These are phyloP conservation scores for Botrytis sinoallii DNA, from an alignment of 2,329 filamentous ascomycete species.

Conservation along the genomic window DNA sequence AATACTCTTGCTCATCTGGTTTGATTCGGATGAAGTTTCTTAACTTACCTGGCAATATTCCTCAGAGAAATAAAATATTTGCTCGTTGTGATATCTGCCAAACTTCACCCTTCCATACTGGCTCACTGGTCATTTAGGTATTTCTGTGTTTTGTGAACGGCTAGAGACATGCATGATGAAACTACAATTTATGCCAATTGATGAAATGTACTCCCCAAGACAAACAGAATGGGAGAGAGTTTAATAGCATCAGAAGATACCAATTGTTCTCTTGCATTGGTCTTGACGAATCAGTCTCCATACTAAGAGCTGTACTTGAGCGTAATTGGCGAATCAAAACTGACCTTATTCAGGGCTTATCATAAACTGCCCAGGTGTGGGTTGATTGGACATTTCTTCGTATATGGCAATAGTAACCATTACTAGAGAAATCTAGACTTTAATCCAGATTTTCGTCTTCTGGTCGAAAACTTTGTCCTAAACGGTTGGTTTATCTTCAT, in stretches of 20 bases:
- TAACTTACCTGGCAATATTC: neutral
- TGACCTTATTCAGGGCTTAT: neutral
- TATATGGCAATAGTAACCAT: neutral
- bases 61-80: neutral
- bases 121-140: neutral
- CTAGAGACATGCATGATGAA: neutral
- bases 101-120: neutral
- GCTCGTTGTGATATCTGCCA: neutral
- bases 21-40: conserved; percentile 23
- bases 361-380: neutral
- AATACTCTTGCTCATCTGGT: conserved; percentile 31
- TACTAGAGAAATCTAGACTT: neutral
- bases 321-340: neutral
- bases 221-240: neutral
- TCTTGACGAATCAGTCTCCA: neutral
- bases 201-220: neutral
- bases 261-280: neutral
- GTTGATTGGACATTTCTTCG: neutral
- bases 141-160: neutral
- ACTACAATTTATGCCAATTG: neutral
- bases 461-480: neutral
- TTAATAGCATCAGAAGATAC: neutral
- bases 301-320: neutral
- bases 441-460: neutral
- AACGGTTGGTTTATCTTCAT: neutral